Base-by-base conservation (phyloP, 2,329 filamentous ascomycete genomes). In the Aspergillus thermomutatus region DNA sequence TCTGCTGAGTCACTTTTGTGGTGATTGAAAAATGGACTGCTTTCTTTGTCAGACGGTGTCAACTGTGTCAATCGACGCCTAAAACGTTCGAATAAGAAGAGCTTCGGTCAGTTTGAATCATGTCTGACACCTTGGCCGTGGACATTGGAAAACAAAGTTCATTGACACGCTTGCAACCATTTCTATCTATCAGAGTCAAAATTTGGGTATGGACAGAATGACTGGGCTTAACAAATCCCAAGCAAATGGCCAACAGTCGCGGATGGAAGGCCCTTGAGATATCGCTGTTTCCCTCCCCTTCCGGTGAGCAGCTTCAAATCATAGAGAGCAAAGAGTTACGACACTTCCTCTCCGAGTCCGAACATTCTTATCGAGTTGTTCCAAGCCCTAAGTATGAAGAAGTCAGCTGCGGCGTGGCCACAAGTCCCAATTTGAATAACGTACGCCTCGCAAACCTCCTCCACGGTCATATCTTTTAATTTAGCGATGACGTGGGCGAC, bases 401-500 rank as follows among this genome's bases (percentile, higher is more conserved):
- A 6, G 53, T 71, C 60, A 74, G 67, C 63, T 57, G 59, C 19
- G 11, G 37, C 9, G 40, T 34, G n/a, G 31, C 25, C 17, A 52
- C 23, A 14, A 9, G 6, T 27, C 3, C 2, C 49, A 45, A 37
- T 46, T 11, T 11, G 14, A 11, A 41, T 48, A 19, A 81, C 83
- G 77, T 75, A 85, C 71, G 87, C 88, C 76, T 97, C 91, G 68
- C 87, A 91, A 21, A 99, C 88, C 69, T 93, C 88, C 69, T 95
- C 87, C 0, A 96, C 82, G 3, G 82, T 75, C 3, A 96, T 80
- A 0, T 84, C 90, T 74, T 96, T 97, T 61, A 97, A 88, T 45
- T 83, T 86, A 1, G 94, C 93, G 62, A 99, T 87, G 52, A 93
- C 90, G 72, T 88, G 87, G n/a, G 91, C 94, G 14, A 99, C 90